Evolutionary conservation across 129 eudicot genomes (phyloP), one percentile per base, ranked within the genome.

Genomic region (Rutidosis leptorrhynchoides): DNA sequence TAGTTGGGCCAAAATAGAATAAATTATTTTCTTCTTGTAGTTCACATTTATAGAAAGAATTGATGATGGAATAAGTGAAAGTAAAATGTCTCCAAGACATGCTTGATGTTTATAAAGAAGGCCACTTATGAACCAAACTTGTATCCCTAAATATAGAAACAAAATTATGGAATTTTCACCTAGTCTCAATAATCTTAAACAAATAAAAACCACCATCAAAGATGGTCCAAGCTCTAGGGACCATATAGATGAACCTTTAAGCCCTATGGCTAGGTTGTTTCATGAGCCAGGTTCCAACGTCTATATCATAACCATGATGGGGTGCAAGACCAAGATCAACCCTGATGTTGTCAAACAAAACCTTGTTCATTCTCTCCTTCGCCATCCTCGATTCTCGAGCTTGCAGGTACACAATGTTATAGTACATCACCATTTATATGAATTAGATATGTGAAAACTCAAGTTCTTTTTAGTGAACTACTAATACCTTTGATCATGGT

Each of bases 221-320:
- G 58, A 58, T 71, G 82, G 57, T 32, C 23, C 33, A 55, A 32
- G 24, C 16, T 37, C 45, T 11, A 32, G 19, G 27, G 11, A 46
- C 59, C 51, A 43, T 5, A 62, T 67, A 56, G 76, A 74, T 23
- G 60, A 69, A 59, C 75, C 76, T 16, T 69, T 74, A 69, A 79
- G 83, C 37, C 79, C 83, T 23, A 79, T 79, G 83, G 76, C 83
- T 68, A 26, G 72, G 59, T 56, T 74, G 64, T 79, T 79, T 58
- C 83, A 79, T 69, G 79, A 79, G 29, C 83, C 83, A 9, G 76
- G 83, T 65, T 79, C 77, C 63, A 79, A 79, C 64, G 73, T 79
- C 43, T 79, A 79, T 35, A 74, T 79, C 77, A 64, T 79, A 55
- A 25, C 72, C 29, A 68, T 79, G 71, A 51, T 74, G 68, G 83